Base-by-base conservation (phyloP, 2,329 filamentous ascomycete species). In the Pseudogymnoascus sp. region DNA sequence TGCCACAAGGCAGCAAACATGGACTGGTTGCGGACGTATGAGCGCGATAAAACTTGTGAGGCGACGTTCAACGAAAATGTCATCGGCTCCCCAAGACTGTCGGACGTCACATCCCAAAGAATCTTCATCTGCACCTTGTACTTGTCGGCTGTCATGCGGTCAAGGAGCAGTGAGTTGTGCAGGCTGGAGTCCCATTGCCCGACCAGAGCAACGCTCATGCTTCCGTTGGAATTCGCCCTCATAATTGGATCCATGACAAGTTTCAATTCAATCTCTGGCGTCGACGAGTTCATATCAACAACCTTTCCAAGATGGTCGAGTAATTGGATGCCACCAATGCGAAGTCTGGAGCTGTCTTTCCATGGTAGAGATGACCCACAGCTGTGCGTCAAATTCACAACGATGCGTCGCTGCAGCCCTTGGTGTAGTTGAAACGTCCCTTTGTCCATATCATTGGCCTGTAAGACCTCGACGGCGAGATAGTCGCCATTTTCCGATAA, bases 161-260 rank as follows among this genome's bases (percentile, higher is more conserved):
- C 93, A n/a, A 99, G 84, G 12, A 97, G 81, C n/a, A 96, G 80
- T 5, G 95, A 97, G 67, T 87, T 88, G 75, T 99, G 95, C 68
- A 95, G 81, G 71, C 92, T 96, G 0, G 93, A 97, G 73, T 99
- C 95, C 95, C 95, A 99, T 72, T 97, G 93, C 0, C 90, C 92
- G n/a, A 89, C 83, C 46, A 97, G 81, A 1, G 89, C 93, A 38
- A 97, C 87, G 73, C 89, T 92, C 37, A 88, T 89, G 0, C 93
- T 97, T 38, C 95, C 95, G 73, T 97, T 96, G 23, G 90, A 86
- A 72, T 97, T 96, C 64, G 90, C 87, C 66, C 89, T 89, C 67
- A 96, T 88, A 63, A 87, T 82, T 0, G 95, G 93, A 59, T 89
- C 86, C 34, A 89, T 85, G 2, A 92, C 82, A 53, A 96, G 81